A percentile compares a stretch with the other conserved stretches of the same genome.
phyloP scores from a whole-genome alignment of 768 basidiomycete genomes.

The Exidia glandulosa region DNA sequence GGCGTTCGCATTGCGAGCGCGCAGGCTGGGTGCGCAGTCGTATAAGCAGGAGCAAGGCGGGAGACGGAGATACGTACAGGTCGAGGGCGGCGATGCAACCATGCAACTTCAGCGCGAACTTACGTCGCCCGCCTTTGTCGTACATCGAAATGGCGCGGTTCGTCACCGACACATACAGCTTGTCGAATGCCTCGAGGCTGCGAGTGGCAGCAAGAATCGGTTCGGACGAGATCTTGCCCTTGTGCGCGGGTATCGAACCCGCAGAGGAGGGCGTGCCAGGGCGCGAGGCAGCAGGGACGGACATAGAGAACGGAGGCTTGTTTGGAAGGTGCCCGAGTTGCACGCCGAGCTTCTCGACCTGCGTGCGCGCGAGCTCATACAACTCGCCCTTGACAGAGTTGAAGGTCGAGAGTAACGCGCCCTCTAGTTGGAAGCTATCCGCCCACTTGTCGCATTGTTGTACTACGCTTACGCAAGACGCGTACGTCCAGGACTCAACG shows the following conservation, averaged over 20 bases:
- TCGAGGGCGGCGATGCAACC: conserved; percentile 83
- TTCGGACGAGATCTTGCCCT: conserved; percentile 38
- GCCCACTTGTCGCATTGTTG: conserved; percentile 72
- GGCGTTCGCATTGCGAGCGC: conserved; percentile 50
- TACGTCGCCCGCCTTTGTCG: conserved; percentile 68
- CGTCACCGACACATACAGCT: conserved; percentile 61
- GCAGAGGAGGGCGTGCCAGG: conserved; percentile 6
- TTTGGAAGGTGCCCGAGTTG: conserved; percentile 58
- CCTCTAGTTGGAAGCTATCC: conserved; percentile 35
- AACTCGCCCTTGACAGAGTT: conserved; percentile 82
- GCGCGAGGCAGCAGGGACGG: conserved; percentile 13
- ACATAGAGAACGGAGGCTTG: conserved; percentile 59
- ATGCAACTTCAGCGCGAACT: conserved; percentile 78
- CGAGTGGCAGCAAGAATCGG: conserved; percentile 50
- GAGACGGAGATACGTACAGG: conserved; percentile 50
- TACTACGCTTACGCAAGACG: conserved; percentile 73
- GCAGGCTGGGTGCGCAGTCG: conserved; percentile 42
- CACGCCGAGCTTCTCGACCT: conserved; percentile 85
- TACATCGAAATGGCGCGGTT: conserved; percentile 81
- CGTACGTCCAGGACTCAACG: conserved; percentile 89
- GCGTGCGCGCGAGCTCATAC: conserved; percentile 74
- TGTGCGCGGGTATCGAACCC: background rate
- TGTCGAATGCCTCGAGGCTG: conserved; percentile 56
- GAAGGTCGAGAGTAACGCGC: conserved; percentile 36
- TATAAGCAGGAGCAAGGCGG: background rate